Conservation (phyloP, 1,139 yeast genomes). For the Geotrichum australiense region DNA sequence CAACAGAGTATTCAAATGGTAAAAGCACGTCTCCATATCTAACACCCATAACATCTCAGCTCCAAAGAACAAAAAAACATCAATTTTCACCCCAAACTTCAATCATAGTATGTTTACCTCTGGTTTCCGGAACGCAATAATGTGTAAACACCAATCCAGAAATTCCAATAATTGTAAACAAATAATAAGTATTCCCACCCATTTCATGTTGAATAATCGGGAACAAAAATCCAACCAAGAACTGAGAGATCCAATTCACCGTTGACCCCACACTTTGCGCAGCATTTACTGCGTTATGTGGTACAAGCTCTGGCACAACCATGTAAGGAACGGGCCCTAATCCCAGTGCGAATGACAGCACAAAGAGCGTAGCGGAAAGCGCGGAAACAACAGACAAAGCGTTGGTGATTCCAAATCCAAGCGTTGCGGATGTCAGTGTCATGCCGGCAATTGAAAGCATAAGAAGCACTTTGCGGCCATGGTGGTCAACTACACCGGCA, state of each 20-base stretch:
- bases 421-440: slow-evolving; percentile 55
- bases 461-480: slow-evolving; percentile 73
- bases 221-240: slow-evolving; percentile 55
- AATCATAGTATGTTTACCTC: slow-evolving; percentile 40
- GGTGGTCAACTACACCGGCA: slow-evolving; percentile 63
- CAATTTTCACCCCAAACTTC: slow-evolving; percentile 12
- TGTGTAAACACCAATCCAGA: slow-evolving; percentile 45
- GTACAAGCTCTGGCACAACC: slow-evolving; percentile 82
- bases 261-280: slow-evolving; percentile 94
- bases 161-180: slow-evolving; percentile 46
- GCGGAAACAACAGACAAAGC: slow-evolving; percentile 50
- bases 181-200: slow-evolving; percentile 74
- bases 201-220: slow-evolving; percentile 59
- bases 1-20: too few relatives aligned
- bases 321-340: slow-evolving; percentile 93
- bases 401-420: slow-evolving; percentile 58
- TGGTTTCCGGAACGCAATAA: slow-evolving; percentile 66
- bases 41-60: too few relatives aligned
- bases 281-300: slow-evolving; percentile 65
- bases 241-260: slow-evolving; percentile 87
- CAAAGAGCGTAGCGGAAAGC: slow-evolving; percentile 61
- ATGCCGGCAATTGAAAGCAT: slow-evolving; percentile 59
- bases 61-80: too few relatives aligned
- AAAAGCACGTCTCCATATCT: too few relatives aligned
- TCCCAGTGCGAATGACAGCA: slow-evolving; percentile 82